Conservation (phyloP, 2,329 filamentous ascomycete genomes). For the Trichoderma aggressivum region DNA sequence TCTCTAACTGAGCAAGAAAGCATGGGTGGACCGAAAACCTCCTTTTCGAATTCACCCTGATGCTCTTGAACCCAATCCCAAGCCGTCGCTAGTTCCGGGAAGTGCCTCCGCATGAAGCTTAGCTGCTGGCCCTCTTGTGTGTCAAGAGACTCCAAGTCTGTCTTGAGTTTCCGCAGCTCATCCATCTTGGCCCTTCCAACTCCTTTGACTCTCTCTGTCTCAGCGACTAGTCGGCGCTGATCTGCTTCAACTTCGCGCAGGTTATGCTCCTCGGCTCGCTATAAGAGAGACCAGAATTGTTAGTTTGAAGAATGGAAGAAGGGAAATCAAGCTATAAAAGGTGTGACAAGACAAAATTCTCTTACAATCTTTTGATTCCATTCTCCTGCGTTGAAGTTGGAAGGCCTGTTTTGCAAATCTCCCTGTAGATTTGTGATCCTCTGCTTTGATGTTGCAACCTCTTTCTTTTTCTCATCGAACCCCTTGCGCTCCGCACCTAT, state of each 20-base stretch:
- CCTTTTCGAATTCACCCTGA: slow-evolving; percentile 63
- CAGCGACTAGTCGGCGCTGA: slow-evolving; percentile 34
- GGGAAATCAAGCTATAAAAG: background rate
- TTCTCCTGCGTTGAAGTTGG: slow-evolving; percentile 64
- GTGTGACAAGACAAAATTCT: background rate
- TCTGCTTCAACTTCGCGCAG: slow-evolving; percentile 50
- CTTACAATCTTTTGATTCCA: slow-evolving; percentile 73
- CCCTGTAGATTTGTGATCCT: slow-evolving; percentile 63
- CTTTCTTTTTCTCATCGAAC: slow-evolving; percentile 49
- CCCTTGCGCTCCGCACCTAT: slow-evolving; percentile 51
- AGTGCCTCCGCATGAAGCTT: slow-evolving; percentile 58
- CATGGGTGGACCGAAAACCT: slow-evolving; percentile 78
- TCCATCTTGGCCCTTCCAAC: slow-evolving; percentile 41
- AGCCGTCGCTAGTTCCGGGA: slow-evolving; percentile 62
- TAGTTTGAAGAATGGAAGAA: slow-evolving; percentile 18
- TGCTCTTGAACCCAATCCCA: slow-evolving; percentile 83
- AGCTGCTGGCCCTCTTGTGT: slow-evolving; percentile 74
- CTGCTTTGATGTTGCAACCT: slow-evolving; percentile 48
- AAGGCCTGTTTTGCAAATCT: slow-evolving; percentile 57
- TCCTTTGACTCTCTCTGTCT: slow-evolving; percentile 41
- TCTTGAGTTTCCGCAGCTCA: slow-evolving; percentile 39
- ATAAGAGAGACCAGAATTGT: background rate
- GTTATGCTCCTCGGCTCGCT: slow-evolving; percentile 61
- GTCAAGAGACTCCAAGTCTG: slow-evolving; percentile 58
- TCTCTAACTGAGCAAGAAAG: slow-evolving; percentile 78